Evolutionary conservation across 106 monocot genomes (phyloP), one percentile per base, ranked within the genome.

Genomic region (Iris macrosiphon): DNA sequence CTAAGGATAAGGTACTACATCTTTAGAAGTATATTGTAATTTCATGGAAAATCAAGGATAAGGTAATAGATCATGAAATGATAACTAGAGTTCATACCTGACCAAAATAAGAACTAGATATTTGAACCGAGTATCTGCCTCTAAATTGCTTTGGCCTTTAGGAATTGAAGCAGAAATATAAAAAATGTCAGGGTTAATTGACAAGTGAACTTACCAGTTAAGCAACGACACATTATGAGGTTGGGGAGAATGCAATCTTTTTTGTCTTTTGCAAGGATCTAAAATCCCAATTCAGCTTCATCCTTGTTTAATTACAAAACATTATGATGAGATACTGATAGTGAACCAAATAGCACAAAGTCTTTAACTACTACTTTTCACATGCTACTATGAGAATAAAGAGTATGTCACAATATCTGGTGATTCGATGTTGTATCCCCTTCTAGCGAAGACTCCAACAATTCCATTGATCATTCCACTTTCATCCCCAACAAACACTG

Each of bases 401-500:
- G 83, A 78, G 55, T 88, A 93, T 49, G 93, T 88, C 25, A 93
- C 61, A 9, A 53, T 55, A 78, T 93, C 88, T 56, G 93, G 74
- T 22, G 85, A 85, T 12, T 90, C 90, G 17, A 90, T 90, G 56
- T 90, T 85, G 61, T 85, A 90, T 52, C 90, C 90, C 45, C 90
- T 77, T 46, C 90, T 80, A 34, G 84, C 78, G 69, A 91, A 91
- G 3, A 85, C 84, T 6, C 90, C 85, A 46, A 81, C 90, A 51
- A 91, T 91, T 26, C 85, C 64, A 55, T 84, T 85, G 25, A 91
- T 84, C 78, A 91, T 85, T n/a, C 85, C 85, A 67, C 84, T 84
- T 55, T 91, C 84, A 78, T 91, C 84, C 12, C 84, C 85, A 48
- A 91, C 90, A 68, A 81, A 85, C n/a, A 90, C 90, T 18, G 85